Percentiles rank a stretch among this genome's conserved stretches.
Evolutionary conservation across 164 flowering plant genomes (phyloP).

Genomic region (Stephania cephalantha): DNA sequence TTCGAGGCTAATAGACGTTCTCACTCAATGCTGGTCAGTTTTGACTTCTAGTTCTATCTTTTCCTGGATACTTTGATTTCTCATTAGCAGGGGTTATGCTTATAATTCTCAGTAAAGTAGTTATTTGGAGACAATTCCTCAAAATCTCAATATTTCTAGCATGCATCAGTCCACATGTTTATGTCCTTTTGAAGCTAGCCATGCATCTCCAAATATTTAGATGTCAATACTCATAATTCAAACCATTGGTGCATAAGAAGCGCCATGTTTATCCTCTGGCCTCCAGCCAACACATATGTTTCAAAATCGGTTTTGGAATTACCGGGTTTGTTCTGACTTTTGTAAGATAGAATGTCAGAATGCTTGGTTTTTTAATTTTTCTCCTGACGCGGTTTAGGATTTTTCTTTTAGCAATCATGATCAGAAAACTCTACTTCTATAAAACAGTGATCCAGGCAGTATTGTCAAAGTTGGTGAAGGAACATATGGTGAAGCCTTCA

Average conservation of each 20-base stretch:
- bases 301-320: not conserved
- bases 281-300: not conserved
- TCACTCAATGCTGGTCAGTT: slow-evolving; percentile 65
- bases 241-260: not conserved
- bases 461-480: slow-evolving; percentile 92
- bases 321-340: too few species aligned
- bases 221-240: not conserved
- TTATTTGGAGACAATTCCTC: not conserved
- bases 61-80: not conserved
- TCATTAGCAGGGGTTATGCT: not conserved
- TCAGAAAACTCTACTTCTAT: slow-evolving; percentile 4
- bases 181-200: not conserved
- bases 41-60: not conserved
- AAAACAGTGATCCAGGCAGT: slow-evolving; percentile 40
- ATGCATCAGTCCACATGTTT: not conserved
- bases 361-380: not conserved
- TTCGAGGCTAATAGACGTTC: slow-evolving; percentile 48
- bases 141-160: not conserved
- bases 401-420: not conserved
- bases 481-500: slow-evolving; percentile 97
- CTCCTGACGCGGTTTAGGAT: not conserved
- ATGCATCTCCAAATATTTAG: not conserved
- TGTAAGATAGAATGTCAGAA: not conserved
- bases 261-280: not conserved
- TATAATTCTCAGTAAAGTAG: not conserved